Percentiles rank a stretch among this genome's conserved stretches.
Evolutionary conservation across 2,329 filamentous ascomycete genomes (phyloP).

Genomic region (Colletotrichum sp.): DNA sequence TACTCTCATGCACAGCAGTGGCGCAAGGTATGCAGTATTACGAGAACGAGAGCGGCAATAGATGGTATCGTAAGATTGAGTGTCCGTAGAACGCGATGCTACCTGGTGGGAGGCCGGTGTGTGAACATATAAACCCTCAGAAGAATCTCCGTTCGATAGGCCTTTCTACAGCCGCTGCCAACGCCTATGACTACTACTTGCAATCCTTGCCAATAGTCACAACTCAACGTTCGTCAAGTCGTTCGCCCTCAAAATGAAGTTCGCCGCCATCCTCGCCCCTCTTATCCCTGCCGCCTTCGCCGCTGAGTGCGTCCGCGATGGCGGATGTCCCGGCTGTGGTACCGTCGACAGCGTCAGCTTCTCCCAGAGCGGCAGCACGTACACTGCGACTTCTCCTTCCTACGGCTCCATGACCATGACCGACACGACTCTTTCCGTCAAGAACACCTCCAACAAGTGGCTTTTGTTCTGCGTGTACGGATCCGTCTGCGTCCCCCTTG

Average conservation of each 20-base stretch:
- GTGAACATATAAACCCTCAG: neutral
- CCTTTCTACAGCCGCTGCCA: neutral
- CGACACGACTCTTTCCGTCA: neutral
- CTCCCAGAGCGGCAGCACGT: neutral
- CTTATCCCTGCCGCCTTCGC: neutral
- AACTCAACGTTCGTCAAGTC: neutral
- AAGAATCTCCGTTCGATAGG: neutral
- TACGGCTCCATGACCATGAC: neutral
- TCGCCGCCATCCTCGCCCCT: neutral
- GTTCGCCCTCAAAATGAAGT: neutral
- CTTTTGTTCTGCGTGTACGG: neutral
- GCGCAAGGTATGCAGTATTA: neutral
- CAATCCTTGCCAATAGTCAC: neutral
- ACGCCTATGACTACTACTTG: neutral
- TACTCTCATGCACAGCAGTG: neutral
- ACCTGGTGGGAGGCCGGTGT: neutral
- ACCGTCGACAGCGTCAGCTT: neutral
- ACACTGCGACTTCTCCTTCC: neutral
- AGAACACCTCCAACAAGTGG: conserved; percentile 9
- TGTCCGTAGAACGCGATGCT: neutral
- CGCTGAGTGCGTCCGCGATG: neutral
- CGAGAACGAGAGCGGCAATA: neutral
- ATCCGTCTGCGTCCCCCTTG: neutral
- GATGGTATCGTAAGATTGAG: neutral
- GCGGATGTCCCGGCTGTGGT: neutral